phyloP scores from a whole-genome alignment of 2,329 filamentous ascomycete species.

The Fusarium hostae region DNA sequence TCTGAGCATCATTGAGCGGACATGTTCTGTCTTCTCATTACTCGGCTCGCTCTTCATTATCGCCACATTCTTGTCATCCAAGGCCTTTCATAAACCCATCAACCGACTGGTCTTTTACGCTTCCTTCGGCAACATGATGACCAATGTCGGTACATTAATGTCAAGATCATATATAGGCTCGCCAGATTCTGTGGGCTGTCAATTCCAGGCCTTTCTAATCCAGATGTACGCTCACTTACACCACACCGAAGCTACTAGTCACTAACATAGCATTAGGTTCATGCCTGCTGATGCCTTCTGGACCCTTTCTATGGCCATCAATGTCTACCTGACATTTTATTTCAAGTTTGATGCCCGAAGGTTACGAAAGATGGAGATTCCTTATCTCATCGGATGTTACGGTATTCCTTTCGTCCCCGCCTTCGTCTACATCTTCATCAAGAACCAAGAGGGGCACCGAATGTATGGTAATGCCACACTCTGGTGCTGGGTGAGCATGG shows the following conservation, averaged over 20 bases:
- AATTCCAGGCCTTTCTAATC: constrained; percentile 81
- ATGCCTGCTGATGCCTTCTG: constrained; percentile 80
- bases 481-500: constrained; percentile 81
- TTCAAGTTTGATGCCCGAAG: constrained; percentile 73
- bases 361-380: constrained; percentile 75
- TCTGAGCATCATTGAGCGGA: constrained; percentile 72
- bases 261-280: constrained; percentile 66
- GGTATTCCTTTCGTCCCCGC: constrained; percentile 77
- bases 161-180: constrained; percentile 67
- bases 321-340: constrained; percentile 86
- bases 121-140: constrained; percentile 82
- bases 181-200: constrained; percentile 65
- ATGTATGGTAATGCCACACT: constrained; percentile 80
- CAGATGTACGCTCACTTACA: constrained; percentile 72
- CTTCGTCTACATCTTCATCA: constrained; percentile 73
- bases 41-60: constrained; percentile 78
- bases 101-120: constrained; percentile 88
- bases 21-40: constrained; percentile 76
- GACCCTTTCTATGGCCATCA: constrained; percentile 85
- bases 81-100: constrained; percentile 84
- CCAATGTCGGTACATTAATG: constrained; percentile 81
- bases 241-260: background rate
- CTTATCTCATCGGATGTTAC: constrained; percentile 77
- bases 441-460: constrained; percentile 59
- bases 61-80: constrained; percentile 73